A percentile compares a stretch with the other conserved stretches of the same genome.
Conservation (phyloP, 805 yeast species). For the Naumovozyma dairenensis region DNA sequence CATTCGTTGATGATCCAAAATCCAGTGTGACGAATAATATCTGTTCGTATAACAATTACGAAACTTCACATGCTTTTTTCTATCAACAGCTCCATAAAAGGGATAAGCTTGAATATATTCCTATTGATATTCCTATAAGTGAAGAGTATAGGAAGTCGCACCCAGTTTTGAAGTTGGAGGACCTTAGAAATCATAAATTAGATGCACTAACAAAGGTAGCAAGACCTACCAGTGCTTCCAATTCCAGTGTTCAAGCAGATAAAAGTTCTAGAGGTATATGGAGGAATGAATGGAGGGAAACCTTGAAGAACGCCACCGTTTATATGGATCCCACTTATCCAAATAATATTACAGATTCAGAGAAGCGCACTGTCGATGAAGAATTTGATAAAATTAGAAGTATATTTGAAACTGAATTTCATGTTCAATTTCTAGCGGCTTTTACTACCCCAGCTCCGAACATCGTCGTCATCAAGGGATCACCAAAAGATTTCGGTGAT, state of each 20-base stretch:
- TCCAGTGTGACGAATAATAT: constrained; percentile 25
- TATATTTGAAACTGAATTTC: constrained; percentile 6
- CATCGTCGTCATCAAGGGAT: constrained; percentile 7
- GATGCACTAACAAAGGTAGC: neutral
- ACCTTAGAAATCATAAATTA: neutral
- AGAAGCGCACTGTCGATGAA: neutral
- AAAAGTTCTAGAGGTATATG: constrained; percentile 1
- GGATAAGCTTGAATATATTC: constrained; percentile 11
- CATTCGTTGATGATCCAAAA: constrained; percentile 8
- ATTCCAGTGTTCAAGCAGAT: neutral
- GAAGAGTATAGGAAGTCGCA: neutral
- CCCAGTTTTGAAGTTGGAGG: neutral
- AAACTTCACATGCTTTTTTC: constrained; percentile 14
- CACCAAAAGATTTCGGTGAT: constrained; percentile 1
- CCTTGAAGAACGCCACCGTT: neutral
- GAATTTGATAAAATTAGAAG: constrained; percentile 3
- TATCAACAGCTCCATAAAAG: constrained; percentile 19
- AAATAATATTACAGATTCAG: neutral
- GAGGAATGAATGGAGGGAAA: constrained; percentile 4
- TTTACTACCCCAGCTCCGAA: constrained; percentile 1
- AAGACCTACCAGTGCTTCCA: neutral
- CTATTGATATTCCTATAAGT: constrained; percentile 3
- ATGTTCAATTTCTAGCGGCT: constrained; percentile 3
- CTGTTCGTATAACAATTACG: constrained; percentile 21
- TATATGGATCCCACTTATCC: constrained; percentile 1